A percentile compares a stretch with the other conserved stretches of the same genome.
Conservation (phyloP, 164 flowering plant species). For the Paratinospora sagittata region DNA sequence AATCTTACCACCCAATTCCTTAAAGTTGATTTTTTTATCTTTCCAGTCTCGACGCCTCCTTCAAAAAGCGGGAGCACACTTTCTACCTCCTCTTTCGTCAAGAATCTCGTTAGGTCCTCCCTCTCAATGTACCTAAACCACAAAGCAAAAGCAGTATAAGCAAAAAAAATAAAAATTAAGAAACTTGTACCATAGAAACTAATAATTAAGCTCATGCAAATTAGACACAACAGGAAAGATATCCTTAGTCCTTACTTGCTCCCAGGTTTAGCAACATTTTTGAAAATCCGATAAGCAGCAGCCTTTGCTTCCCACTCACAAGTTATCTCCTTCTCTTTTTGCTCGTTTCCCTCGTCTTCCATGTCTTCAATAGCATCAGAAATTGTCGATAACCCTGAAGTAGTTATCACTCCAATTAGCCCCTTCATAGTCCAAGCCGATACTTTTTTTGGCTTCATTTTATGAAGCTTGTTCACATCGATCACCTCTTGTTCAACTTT, state of each 20-base stretch:
- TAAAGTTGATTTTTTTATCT: constrained; percentile 51
- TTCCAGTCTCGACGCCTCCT: constrained; percentile 60
- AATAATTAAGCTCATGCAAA: background rate
- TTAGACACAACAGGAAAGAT: background rate
- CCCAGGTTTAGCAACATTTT: constrained; percentile 67
- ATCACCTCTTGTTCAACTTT: constrained; percentile 44
- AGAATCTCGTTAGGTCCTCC: constrained; percentile 68
- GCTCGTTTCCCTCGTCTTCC: constrained; percentile 42
- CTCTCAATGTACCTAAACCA: constrained; percentile 58
- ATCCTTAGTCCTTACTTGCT: constrained; percentile 49
- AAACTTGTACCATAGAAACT: background rate
- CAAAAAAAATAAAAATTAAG: background rate
- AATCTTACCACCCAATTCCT: constrained; percentile 71
- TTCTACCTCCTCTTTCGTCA: constrained; percentile 60
- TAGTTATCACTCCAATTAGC: constrained; percentile 40
- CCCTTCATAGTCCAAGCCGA: constrained; percentile 87
- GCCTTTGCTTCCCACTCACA: constrained; percentile 73
- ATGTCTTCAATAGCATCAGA: constrained; percentile 36
- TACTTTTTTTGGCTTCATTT: constrained; percentile 55
- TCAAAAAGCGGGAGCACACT: constrained; percentile 55
- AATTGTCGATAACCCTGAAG: constrained; percentile 51
- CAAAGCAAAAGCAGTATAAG: background rate
- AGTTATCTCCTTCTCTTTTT: constrained; percentile 47
- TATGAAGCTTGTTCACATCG: constrained; percentile 60
- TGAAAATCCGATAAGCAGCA: constrained; percentile 60